Evolutionary conservation across 257 asterid species (phyloP).

Genomic region (Coffea canephora): DNA sequence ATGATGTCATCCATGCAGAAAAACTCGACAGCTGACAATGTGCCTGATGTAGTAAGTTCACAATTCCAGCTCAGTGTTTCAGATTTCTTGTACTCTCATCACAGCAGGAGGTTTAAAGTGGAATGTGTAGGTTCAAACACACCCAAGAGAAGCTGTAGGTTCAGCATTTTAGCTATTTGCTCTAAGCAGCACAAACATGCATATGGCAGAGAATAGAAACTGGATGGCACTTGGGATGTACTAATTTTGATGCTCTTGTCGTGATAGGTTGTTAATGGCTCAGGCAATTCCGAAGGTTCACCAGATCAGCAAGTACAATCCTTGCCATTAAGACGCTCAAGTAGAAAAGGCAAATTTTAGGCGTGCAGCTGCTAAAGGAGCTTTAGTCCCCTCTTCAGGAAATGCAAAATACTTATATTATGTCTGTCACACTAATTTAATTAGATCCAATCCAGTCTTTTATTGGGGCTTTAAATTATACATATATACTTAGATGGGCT

Average conservation of each 20-base stretch:
- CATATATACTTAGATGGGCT: not conserved
- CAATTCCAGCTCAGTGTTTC: not conserved
- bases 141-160: not conserved
- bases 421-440: not conserved
- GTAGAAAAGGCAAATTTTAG: constrained; percentile 10
- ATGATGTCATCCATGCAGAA: constrained; percentile 40
- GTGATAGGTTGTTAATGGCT: constrained; percentile 8
- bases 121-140: not conserved
- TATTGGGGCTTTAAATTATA: too few relatives aligned
- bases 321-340: constrained; percentile 12
- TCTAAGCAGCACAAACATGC: not conserved
- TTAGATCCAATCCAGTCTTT: not conserved
- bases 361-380: not conserved
- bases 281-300: constrained; percentile 6
- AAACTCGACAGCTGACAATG: constrained; percentile 16
- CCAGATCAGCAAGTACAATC: constrained; percentile 9
- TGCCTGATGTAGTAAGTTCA: constrained; percentile 23
- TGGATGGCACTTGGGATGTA: not conserved
- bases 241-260: not conserved
- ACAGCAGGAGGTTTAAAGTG: too few relatives aligned
- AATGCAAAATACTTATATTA: not conserved
- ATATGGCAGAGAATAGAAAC: too few relatives aligned
- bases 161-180: too few relatives aligned
- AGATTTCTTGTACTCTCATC: not conserved
- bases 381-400: too few relatives aligned